phyloP scores from a whole-genome alignment of 1,139 yeast genomes.

The Debaryomycetaceae sp. region DNA sequence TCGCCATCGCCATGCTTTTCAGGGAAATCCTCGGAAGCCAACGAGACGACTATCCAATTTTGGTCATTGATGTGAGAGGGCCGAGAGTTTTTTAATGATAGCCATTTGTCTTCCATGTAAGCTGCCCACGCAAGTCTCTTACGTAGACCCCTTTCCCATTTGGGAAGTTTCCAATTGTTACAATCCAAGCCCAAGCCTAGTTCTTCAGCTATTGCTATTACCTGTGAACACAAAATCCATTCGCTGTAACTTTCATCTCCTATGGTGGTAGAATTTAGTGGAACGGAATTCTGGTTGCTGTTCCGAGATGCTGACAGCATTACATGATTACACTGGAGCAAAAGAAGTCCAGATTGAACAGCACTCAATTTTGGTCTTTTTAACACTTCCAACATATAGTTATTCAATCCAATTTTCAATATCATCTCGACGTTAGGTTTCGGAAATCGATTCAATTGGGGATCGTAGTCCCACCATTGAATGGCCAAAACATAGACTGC shows the following conservation, averaged over 20 bases:
- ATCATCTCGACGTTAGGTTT: slow-evolving; percentile 60
- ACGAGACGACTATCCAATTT: slow-evolving; percentile 67
- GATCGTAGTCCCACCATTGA: slow-evolving; percentile 85
- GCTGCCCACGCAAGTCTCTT: slow-evolving; percentile 92
- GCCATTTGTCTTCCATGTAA: slow-evolving; percentile 86
- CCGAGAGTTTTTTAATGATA: slow-evolving; percentile 69
- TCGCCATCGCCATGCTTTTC: slow-evolving; percentile 60
- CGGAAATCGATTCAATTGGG: slow-evolving; percentile 57
- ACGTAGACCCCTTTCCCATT: slow-evolving; percentile 87
- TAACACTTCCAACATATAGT: slow-evolving; percentile 62
- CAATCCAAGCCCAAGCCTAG: slow-evolving; percentile 85
- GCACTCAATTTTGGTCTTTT: slow-evolving; percentile 77
- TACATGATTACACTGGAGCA: slow-evolving; percentile 61
- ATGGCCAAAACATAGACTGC: slow-evolving; percentile 72
- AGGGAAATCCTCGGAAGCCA: slow-evolving; percentile 73
- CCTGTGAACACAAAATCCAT: slow-evolving; percentile 85
- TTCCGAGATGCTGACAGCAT: slow-evolving; percentile 12
- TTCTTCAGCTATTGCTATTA: slow-evolving; percentile 82
- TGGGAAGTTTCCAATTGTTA: slow-evolving; percentile 82
- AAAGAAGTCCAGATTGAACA: slow-evolving; percentile 71
- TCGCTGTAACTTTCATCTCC: slow-evolving; percentile 58
- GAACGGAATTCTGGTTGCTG: neutral
- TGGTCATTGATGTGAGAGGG: slow-evolving; percentile 70
- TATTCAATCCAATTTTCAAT: slow-evolving; percentile 50
- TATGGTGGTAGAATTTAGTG: slow-evolving; percentile 8